Evolutionary conservation across 129 eudicot genomes (phyloP), one percentile per base, ranked within the genome.

Genomic region (Ambrosia artemisiifolia): DNA sequence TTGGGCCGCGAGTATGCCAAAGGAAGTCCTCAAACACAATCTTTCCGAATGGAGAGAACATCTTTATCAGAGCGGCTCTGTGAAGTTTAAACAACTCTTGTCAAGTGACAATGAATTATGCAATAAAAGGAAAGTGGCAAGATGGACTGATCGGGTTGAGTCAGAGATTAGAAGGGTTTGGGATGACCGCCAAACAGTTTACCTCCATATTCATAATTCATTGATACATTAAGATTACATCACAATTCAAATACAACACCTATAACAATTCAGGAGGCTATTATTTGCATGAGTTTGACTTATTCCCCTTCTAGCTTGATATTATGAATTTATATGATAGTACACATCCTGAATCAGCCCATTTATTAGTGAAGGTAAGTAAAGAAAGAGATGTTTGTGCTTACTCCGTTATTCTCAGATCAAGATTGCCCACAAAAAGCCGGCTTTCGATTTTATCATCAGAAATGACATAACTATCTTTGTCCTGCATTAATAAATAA

Each of bases 1-100:
- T 91, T 9, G 95, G 97, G 57, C 97, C 95, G 43, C 92, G 90
- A 20, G 88, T 88, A 71, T 91, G 97, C 92, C 91, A 86, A 46
- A 91, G 84, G 51, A 86, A 91, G 77, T 88, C 96, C 67, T 88
- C 95, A 2, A 91, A 88, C 24, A 88, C 73, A 7, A 88, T 91
- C 70, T 85, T 79, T 67, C 97, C 97, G 75, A 51, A 91, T 61
- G 90, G 92, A 62, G 97, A 86, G 73, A 91, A 91, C 92, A 91
- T 85, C 79, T 88, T 91, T 13, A 91, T 86, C 32, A 88, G 78
- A 38, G 90, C 77, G 17, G 88, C 95, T 77, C 95, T 88, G 75
- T 69, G 55, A 77, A 72, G 46, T n/a, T 77, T 0, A 64, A 69
- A 3, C 1, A 67, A 60, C 19, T 47, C 11, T 66, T 42, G 7